phyloP scores from a whole-genome alignment of 352 stramenopile genomes.

The Phytopythium montanum region DNA sequence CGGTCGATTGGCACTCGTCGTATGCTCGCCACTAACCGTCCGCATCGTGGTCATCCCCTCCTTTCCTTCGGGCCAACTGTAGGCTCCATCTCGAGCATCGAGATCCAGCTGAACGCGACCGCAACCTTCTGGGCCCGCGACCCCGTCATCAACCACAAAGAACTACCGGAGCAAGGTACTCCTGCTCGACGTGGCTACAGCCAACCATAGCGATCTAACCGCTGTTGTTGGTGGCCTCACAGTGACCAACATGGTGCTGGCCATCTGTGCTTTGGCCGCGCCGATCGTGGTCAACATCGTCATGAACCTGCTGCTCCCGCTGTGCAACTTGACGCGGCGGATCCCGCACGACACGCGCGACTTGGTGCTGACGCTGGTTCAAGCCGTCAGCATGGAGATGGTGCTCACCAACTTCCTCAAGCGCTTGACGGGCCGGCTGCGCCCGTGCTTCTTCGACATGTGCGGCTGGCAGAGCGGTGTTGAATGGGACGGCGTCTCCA shows the following conservation, averaged over 20 bases:
- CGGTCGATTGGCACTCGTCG: background rate
- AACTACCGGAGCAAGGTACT: slow-evolving; percentile 41
- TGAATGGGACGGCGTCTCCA: slow-evolving; percentile 61
- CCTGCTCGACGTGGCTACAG: background rate
- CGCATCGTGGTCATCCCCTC: background rate
- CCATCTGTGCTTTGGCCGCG: slow-evolving; percentile 27
- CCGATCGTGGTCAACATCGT: slow-evolving; percentile 47
- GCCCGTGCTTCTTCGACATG: slow-evolving; percentile 75
- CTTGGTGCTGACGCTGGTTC: slow-evolving; percentile 58
- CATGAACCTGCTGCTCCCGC: slow-evolving; percentile 52
- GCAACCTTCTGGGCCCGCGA: slow-evolving; percentile 50
- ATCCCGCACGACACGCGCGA: slow-evolving; percentile 69
- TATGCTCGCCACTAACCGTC: background rate
- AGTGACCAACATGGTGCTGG: slow-evolving; percentile 52
- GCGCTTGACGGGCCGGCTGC: slow-evolving; percentile 60
- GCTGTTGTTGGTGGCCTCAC: background rate
- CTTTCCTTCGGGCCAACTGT: background rate
- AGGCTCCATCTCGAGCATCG: slow-evolving; percentile 53
- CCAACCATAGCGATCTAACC: background rate
- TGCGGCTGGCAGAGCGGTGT: slow-evolving; percentile 62
- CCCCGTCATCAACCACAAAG: slow-evolving; percentile 52
- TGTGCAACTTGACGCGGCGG: slow-evolving; percentile 37
- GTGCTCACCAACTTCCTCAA: slow-evolving; percentile 74
- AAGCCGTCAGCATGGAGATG: slow-evolving; percentile 44
- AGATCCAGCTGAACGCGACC: slow-evolving; percentile 42